These are phyloP conservation scores for Phalaenopsis aphrodite DNA, from an alignment of 106 monocot species.

Conservation along the genomic window DNA sequence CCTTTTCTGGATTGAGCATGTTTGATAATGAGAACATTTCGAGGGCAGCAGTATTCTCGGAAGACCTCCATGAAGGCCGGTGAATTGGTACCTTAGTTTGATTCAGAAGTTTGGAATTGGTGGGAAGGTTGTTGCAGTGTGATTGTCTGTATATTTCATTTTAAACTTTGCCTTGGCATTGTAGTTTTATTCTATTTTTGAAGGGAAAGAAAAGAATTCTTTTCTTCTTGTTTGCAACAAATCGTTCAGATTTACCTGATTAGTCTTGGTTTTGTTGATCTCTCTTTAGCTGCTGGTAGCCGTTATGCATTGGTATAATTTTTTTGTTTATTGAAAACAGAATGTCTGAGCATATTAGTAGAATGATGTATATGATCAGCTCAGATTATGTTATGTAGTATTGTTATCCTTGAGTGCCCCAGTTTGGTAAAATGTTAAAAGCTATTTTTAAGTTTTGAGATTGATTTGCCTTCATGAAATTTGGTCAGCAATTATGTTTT, in stretches of 20 bases:
- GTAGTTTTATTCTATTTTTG: not conserved
- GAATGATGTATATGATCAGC: no score
- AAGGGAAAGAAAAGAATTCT: not conserved
- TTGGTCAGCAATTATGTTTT: no score
- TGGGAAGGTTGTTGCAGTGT: not conserved
- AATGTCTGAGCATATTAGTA: no score
- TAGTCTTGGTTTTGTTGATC: not conserved
- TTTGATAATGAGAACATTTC: constrained; percentile 76
- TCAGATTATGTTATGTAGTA: no score
- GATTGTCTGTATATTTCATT: not conserved
- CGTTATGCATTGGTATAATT: no score
- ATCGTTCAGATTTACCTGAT: not conserved
- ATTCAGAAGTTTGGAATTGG: not conserved
- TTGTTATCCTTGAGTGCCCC: no score
- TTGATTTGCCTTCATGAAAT: no score
- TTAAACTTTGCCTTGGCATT: not conserved
- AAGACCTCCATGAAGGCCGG: constrained; percentile 93
- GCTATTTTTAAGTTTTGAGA: no score
- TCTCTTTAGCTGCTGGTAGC: not conserved
- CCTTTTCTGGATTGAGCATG: constrained; percentile 70
- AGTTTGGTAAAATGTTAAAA: no score
- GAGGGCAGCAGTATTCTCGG: constrained; percentile 67
- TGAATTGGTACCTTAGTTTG: constrained; percentile 20
- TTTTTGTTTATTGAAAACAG: no score
- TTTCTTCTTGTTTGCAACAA: not conserved